phyloP scores from a whole-genome alignment of 176 grass and related monocot genomes.

The Themeda triandra region DNA sequence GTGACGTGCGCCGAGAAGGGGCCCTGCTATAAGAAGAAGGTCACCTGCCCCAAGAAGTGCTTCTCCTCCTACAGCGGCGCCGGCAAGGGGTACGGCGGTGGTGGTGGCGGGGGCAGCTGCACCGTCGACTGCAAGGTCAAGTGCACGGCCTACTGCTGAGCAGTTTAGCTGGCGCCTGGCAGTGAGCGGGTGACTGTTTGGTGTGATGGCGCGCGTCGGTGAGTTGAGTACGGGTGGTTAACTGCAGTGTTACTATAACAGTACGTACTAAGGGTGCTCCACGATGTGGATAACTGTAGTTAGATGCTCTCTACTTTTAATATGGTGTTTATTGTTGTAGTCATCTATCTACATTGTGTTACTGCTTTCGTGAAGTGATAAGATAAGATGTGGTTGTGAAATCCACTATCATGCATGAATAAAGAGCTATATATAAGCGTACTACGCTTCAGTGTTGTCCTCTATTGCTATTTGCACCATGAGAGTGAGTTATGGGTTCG shows the following conservation, averaged over 20 bases:
- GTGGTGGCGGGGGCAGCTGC: constrained; percentile 80
- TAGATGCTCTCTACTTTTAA: neutral
- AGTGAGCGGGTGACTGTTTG: neutral
- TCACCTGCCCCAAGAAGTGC: constrained; percentile 94
- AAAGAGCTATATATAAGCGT: neutral
- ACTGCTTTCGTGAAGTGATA: neutral
- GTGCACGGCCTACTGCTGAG: constrained; percentile 54
- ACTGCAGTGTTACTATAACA: neutral
- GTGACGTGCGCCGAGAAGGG: constrained; percentile 78
- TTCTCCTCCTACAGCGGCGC: constrained; percentile 76
- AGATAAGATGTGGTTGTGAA: neutral
- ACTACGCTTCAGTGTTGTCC: neutral
- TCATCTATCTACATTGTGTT: neutral
- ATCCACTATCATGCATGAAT: neutral
- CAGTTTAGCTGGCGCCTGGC: too few species aligned
- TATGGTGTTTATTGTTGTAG: neutral
- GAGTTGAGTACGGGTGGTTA: neutral
- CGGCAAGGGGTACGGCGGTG: constrained; percentile 69
- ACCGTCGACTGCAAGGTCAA: constrained; percentile 94
- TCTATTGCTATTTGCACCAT: neutral
- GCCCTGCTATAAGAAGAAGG: constrained; percentile 59
- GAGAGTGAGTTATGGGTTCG: too few species aligned
- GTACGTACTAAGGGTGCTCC: neutral
- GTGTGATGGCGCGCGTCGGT: neutral
- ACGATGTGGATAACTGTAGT: neutral